Evolutionary conservation across 345 rosid species (phyloP).

Genomic region (Eucalyptus dawsonii): DNA sequence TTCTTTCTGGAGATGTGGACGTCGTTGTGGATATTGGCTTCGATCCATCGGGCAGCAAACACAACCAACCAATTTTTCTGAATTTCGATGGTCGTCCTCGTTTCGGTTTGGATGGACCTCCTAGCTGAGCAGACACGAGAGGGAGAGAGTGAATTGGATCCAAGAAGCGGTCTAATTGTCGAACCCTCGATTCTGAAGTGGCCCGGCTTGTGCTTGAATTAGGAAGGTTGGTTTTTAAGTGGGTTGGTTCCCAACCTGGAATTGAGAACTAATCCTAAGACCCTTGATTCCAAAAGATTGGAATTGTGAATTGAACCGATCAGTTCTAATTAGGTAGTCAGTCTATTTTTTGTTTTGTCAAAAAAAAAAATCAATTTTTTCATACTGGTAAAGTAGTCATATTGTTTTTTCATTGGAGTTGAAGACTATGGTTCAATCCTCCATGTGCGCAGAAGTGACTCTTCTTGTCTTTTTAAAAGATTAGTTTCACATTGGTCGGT

Average conservation of each 20-base stretch:
- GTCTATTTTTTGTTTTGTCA: background rate
- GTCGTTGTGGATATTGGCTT: background rate
- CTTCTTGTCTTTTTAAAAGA: background rate
- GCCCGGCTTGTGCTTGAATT: background rate
- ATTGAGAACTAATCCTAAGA: background rate
- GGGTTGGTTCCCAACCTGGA: fast-evolving
- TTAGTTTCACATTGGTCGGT: fast-evolving
- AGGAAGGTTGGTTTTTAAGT: background rate
- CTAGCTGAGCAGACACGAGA: background rate
- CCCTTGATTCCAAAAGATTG: background rate
- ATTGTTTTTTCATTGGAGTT: background rate
- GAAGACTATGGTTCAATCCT: background rate
- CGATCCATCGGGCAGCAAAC: background rate
- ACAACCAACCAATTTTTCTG: background rate
- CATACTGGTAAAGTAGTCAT: background rate
- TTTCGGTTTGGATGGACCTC: background rate
- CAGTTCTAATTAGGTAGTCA: background rate
- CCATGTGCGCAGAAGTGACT: no score
- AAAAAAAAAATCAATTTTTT: background rate
- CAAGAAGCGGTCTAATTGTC: background rate
- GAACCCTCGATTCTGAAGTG: background rate
- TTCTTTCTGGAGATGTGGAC: background rate
- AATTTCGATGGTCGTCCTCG: background rate
- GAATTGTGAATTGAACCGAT: background rate
- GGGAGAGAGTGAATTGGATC: background rate